Evolutionary conservation across 2,329 filamentous ascomycete species (phyloP).

Genomic region (Paecilomyces formosus): DNA sequence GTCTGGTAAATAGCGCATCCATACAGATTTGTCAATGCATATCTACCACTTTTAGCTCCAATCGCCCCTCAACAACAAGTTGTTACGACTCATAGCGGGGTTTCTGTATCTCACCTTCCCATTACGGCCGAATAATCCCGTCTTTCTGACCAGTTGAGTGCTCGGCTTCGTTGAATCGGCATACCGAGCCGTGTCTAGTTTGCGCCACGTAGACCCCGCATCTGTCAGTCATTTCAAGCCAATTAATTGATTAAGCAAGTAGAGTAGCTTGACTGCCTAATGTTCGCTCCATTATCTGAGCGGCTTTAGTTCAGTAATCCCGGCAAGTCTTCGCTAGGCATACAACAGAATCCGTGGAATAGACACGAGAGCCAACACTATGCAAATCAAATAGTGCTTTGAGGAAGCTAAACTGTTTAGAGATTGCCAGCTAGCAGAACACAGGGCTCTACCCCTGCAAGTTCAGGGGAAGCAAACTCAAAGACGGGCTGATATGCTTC

Average conservation of each 20-base stretch:
- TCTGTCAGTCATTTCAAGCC: not conserved
- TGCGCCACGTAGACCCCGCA: not conserved
- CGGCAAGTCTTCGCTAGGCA: no score
- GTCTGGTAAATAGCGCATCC: not conserved
- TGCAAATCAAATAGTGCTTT: no score
- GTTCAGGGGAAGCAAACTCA: no score
- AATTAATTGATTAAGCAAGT: not conserved
- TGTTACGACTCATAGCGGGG: not conserved
- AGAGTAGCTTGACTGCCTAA: not conserved
- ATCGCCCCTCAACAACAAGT: not conserved
- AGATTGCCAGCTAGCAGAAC: no score
- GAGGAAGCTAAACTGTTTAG: no score
- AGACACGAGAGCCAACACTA: no score
- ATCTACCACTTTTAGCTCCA: not conserved
- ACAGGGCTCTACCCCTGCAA: no score
- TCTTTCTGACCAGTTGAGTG: not conserved
- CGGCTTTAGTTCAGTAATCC: no score
- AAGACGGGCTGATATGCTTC: no score
- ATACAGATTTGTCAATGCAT: not conserved
- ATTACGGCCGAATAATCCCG: not conserved
- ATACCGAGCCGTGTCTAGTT: not conserved
- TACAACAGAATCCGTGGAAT: no score
- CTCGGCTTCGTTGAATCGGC: not conserved
- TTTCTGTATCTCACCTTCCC: not conserved
- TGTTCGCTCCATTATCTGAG: no score